Percentiles rank a stretch among this genome's conserved stretches.
Conservation (phyloP, 257 asterid species). For the Cruciata laevipes region DNA sequence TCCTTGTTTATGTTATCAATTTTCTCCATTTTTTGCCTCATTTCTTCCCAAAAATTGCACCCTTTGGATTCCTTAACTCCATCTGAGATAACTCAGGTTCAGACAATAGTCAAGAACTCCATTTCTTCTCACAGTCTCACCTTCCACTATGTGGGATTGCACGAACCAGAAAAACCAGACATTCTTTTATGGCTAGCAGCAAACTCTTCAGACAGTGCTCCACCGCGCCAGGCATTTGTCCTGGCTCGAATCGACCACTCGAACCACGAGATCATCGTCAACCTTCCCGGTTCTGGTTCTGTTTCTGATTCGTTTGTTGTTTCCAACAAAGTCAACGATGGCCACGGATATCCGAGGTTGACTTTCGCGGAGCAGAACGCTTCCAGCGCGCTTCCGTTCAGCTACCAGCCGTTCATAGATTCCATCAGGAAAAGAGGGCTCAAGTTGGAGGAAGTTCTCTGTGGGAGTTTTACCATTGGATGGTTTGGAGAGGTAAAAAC, state of each 20-base stretch:
- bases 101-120: constrained; percentile 24
- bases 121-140: constrained; percentile 23
- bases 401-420: constrained; percentile 38
- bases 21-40: constrained; percentile 14
- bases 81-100: constrained; percentile 40
- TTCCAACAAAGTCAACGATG: constrained; percentile 31
- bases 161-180: constrained; percentile 47
- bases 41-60: constrained; percentile 17
- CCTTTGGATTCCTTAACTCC: constrained; percentile 55
- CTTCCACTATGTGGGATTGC: constrained; percentile 62
- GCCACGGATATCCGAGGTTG: constrained; percentile 50
- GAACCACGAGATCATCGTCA: constrained; percentile 44
- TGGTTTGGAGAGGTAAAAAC: constrained; percentile 57
- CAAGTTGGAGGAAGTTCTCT: constrained; percentile 41
- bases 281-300: constrained; percentile 20
- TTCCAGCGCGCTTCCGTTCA: constrained; percentile 32
- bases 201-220: constrained; percentile 3
- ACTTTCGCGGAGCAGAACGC: constrained; percentile 31
- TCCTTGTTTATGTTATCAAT: constrained; percentile 16
- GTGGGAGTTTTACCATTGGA: constrained; percentile 39
- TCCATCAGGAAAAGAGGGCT: constrained; percentile 54
- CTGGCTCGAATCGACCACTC: constrained; percentile 25
- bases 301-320: constrained; percentile 9
- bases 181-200: constrained; percentile 28
- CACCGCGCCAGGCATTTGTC: constrained; percentile 41